Conservation (phyloP, 805 yeast genomes). For the Clavispora santaluciae region DNA sequence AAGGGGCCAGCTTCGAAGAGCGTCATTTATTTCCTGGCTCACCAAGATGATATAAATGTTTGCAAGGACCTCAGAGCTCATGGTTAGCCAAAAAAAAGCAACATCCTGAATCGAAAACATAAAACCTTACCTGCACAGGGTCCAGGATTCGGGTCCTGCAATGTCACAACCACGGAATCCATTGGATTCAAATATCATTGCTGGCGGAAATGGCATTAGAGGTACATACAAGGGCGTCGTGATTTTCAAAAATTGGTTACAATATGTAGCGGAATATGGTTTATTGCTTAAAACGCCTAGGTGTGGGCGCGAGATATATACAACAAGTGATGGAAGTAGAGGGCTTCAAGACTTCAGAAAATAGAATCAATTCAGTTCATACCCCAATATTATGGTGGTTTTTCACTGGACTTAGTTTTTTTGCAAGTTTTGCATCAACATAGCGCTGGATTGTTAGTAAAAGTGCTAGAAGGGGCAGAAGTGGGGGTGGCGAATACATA, state of each 20-base stretch:
- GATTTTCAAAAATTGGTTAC: too few relatives aligned
- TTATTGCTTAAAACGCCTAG: not conserved
- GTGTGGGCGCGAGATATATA: not conserved
- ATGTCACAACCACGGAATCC: too few relatives aligned
- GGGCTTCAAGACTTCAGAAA: not conserved
- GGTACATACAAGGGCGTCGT: too few relatives aligned
- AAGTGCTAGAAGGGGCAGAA: not conserved
- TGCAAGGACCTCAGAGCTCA: not conserved
- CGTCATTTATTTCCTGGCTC: conserved; percentile 6
- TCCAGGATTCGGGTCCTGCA: too few relatives aligned
- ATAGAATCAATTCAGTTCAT: not conserved
- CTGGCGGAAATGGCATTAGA: too few relatives aligned
- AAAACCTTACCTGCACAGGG: too few relatives aligned
- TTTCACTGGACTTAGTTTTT: conserved; percentile 5
- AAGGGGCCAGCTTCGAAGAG: conserved; percentile 1
- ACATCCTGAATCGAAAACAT: too few relatives aligned
- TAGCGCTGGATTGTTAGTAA: conserved; percentile 42
- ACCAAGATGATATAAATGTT: conserved; percentile 5
- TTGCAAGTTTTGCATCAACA: conserved; percentile 65
- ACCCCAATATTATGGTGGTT: not conserved
- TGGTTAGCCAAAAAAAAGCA: not conserved
- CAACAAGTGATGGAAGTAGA: not conserved
- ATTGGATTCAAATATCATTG: too few relatives aligned
- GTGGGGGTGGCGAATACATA: conserved; percentile 18
- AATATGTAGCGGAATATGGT: not conserved